Evolutionary conservation across 2,329 filamentous ascomycete species (phyloP).

Genomic region (Trichoderma breve): DNA sequence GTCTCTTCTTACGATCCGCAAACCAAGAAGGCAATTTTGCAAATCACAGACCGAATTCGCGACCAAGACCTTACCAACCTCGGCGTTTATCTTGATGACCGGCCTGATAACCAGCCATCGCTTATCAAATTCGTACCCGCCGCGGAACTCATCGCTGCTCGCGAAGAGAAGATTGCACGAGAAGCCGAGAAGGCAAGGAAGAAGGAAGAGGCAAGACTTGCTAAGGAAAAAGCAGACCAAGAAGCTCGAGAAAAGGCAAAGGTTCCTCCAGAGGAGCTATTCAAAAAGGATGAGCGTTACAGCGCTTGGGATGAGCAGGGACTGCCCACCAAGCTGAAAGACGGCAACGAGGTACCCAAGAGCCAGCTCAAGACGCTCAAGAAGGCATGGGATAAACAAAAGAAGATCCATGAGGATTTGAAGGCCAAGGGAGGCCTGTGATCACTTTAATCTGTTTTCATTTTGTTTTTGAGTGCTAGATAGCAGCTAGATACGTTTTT

Average conservation of each 20-base stretch:
- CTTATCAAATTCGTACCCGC: slow-evolving; percentile 67
- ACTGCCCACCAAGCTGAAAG: slow-evolving; percentile 71
- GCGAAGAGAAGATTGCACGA: slow-evolving; percentile 58
- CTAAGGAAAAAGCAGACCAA: slow-evolving; percentile 48
- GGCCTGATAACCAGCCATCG: slow-evolving; percentile 63
- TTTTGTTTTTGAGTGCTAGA: neutral
- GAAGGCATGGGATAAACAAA: slow-evolving; percentile 90
- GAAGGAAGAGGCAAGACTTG: slow-evolving; percentile 55
- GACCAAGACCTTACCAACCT: slow-evolving; percentile 79
- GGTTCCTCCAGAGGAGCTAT: slow-evolving; percentile 54
- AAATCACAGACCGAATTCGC: slow-evolving; percentile 75
- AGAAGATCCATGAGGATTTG: slow-evolving; percentile 71
- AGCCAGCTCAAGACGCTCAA: slow-evolving; percentile 74
- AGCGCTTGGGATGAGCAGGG: slow-evolving; percentile 81
- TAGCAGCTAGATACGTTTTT: neutral
- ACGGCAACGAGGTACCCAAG: slow-evolving; percentile 79
- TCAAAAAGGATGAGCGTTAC: slow-evolving; percentile 58
- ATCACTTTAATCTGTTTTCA: neutral
- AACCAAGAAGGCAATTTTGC: slow-evolving; percentile 69
- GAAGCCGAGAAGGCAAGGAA: slow-evolving; percentile 59
- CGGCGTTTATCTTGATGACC: slow-evolving; percentile 85
- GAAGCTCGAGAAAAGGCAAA: slow-evolving; percentile 60
- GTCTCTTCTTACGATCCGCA: slow-evolving; percentile 45
- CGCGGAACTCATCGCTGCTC: slow-evolving; percentile 54
- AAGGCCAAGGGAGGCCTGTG: slow-evolving; percentile 33